Percentiles rank a stretch among this genome's conserved stretches.
These are phyloP conservation scores for Paraconiothyrium brasiliense DNA, from an alignment of 2,329 filamentous ascomycete genomes.

Conservation along the genomic window DNA sequence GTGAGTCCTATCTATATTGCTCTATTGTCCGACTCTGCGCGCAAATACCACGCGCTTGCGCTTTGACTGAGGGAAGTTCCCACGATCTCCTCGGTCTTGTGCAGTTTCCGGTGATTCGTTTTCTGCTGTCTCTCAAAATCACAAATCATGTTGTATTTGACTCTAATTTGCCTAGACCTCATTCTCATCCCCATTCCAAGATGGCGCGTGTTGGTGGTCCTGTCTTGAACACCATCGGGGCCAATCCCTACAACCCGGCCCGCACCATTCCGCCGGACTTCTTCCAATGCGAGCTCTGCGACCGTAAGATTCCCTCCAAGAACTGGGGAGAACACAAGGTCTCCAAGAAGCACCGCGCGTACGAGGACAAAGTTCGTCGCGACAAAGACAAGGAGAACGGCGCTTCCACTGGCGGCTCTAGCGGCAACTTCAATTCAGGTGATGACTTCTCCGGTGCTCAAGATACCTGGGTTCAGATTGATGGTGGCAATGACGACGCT, in stretches of 20 bases:
- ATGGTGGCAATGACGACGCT: conserved; percentile 21
- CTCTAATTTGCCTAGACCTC: background rate
- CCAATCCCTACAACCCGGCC: conserved; percentile 37
- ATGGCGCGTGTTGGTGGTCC: background rate
- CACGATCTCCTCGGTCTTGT: background rate
- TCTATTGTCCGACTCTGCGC: background rate
- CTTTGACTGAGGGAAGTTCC: background rate
- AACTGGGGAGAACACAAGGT: conserved; percentile 45
- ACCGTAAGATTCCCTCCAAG: conserved; percentile 40
- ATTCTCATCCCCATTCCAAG: conserved; percentile 3
- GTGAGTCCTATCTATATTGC: background rate
- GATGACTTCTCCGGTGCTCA: conserved; percentile 13
- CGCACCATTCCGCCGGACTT: conserved; percentile 29
- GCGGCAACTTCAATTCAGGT: conserved; percentile 6
- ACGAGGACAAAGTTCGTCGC: conserved; percentile 17
- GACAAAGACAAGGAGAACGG: conserved; percentile 36
- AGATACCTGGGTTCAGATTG: conserved; percentile 6
- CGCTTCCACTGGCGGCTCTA: conserved; percentile 4
- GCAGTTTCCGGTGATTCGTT: background rate
- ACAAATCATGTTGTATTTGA: background rate
- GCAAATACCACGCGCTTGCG: background rate
- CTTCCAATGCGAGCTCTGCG: conserved; percentile 44
- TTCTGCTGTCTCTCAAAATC: background rate
- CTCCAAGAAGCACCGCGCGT: conserved; percentile 43
- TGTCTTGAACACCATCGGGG: conserved; percentile 4